phyloP scores from a whole-genome alignment of 192 early-diverging fungal species.

The Backusella tuberculispora region DNA sequence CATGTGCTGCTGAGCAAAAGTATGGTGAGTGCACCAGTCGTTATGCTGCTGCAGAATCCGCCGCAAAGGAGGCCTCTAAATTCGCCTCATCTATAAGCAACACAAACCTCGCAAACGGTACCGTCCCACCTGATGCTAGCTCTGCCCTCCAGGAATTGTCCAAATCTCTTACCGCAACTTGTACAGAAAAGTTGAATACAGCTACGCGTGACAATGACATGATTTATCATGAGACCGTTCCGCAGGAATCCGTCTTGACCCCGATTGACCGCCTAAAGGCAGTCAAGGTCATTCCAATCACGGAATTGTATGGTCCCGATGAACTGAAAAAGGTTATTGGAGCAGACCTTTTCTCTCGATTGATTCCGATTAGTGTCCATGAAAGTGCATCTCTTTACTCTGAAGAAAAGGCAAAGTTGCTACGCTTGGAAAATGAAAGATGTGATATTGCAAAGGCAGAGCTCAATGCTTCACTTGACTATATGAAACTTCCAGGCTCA shows the following conservation, averaged over 20 bases:
- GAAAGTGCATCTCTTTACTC: slow-evolving; percentile 93
- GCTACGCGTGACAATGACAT: slow-evolving; percentile 93
- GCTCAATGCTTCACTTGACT: slow-evolving; percentile 78
- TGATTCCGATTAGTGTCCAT: slow-evolving; percentile 94
- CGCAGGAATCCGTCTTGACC: slow-evolving; percentile 75
- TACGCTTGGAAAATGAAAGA: slow-evolving; percentile 78
- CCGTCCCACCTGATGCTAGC: slow-evolving; percentile 66
- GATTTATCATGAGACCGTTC: slow-evolving; percentile 90
- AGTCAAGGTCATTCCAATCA: slow-evolving; percentile 79
- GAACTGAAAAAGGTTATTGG: slow-evolving; percentile 90
- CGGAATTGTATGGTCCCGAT: slow-evolving; percentile 69
- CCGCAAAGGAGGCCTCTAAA: slow-evolving; percentile 86
- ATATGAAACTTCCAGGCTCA: slow-evolving; percentile 82
- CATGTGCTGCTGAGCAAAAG: slow-evolving; percentile 75
- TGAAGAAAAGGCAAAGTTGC: slow-evolving; percentile 94
- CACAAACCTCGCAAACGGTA: slow-evolving; percentile 59
- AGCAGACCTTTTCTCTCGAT: slow-evolving; percentile 81
- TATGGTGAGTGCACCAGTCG: slow-evolving; percentile 88
- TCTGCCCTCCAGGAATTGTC: slow-evolving; percentile 76
- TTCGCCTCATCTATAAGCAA: slow-evolving; percentile 71
- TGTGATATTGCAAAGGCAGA: slow-evolving; percentile 86
- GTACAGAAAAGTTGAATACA: slow-evolving; percentile 70
- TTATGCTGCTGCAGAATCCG: slow-evolving; percentile 72
- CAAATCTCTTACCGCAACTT: slow-evolving; percentile 63
- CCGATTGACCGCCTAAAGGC: slow-evolving; percentile 85